A percentile compares a stretch with the other conserved stretches of the same genome.
These are phyloP conservation scores for Leonotis leonurus DNA, from an alignment of 257 asterid species.

Conservation along the genomic window DNA sequence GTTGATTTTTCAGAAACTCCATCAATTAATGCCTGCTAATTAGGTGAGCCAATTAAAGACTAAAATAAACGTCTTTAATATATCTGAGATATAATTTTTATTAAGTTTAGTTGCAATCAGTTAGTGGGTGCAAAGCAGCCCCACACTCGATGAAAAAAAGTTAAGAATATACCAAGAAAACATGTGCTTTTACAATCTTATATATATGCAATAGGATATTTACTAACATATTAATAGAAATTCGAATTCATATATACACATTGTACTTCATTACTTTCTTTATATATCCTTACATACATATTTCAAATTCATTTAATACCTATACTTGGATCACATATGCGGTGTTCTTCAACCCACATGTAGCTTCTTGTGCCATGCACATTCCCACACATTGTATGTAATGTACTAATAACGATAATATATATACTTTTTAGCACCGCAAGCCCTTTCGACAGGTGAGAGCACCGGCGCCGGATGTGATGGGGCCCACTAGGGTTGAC, in stretches of 20 bases:
- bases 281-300: background rate
- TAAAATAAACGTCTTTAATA: background rate
- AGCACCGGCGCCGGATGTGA: conserved; percentile 41
- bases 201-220: no score
- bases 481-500: conserved; percentile 36
- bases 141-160: background rate
- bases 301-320: background rate
- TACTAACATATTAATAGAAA: background rate
- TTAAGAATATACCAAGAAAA: background rate
- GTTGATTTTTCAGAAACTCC: background rate
- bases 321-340: background rate
- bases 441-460: conserved; percentile 41
- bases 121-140: background rate
- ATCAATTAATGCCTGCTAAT: background rate
- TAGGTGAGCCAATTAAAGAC: background rate
- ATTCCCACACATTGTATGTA: background rate
- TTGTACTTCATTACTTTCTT: background rate
- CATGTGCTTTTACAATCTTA: conserved; percentile 25
- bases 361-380: conserved; percentile 4
- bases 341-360: background rate
- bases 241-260: background rate
- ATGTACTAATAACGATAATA: background rate
- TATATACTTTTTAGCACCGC: conserved; percentile 21
- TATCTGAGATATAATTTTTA: background rate
- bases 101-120: background rate